These are phyloP conservation scores for Spinacia oleracea DNA, from an alignment of 179 eudicot species.

Conservation along the genomic window DNA sequence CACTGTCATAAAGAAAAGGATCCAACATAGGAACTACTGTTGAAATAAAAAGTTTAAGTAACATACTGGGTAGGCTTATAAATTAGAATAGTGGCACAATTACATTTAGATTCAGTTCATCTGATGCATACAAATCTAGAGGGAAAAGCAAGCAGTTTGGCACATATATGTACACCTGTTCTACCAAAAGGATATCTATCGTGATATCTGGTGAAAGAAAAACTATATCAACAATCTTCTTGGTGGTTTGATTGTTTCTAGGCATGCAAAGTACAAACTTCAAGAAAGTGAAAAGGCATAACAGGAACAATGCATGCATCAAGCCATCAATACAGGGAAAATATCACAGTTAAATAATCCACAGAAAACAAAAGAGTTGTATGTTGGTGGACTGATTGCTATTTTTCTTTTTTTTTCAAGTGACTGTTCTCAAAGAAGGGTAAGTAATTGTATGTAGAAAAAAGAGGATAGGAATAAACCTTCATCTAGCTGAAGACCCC, in stretches of 20 bases:
- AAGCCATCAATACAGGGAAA: background rate
- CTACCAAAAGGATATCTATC: background rate
- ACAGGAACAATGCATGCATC: background rate
- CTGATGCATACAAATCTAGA: background rate
- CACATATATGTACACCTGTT: background rate
- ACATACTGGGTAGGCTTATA: background rate
- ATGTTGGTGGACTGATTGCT: background rate
- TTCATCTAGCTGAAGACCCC: conserved; percentile 96
- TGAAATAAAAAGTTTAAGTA: background rate
- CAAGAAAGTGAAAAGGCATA: conserved; percentile 1
- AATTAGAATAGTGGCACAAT: background rate
- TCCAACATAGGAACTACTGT: background rate
- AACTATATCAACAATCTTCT: background rate
- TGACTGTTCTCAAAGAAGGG: background rate
- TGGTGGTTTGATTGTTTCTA: background rate
- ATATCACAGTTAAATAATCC: background rate
- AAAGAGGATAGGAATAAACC: conserved; percentile 41
- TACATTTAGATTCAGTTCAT: background rate
- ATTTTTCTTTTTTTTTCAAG: background rate
- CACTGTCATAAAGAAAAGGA: background rate
- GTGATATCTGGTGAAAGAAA: background rate
- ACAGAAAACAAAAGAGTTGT: background rate
- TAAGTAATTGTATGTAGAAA: background rate
- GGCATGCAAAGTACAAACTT: background rate
- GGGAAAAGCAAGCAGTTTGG: background rate